Base-by-base conservation (phyloP, 495 filamentous ascomycete genomes). In the Penicillium antarcticum region DNA sequence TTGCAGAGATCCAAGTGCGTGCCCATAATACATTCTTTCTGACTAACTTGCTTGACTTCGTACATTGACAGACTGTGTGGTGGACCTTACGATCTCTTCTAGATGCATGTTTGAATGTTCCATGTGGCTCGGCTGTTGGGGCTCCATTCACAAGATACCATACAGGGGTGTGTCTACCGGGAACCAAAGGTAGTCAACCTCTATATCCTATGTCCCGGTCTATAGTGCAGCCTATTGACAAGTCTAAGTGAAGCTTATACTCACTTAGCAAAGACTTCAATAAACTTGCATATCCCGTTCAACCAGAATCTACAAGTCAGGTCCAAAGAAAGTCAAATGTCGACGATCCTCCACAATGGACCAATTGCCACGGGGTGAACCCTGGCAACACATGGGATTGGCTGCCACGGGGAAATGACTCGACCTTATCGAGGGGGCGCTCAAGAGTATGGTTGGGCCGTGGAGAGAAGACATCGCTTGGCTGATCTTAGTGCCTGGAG, bases 1-100 rank as follows among this genome's bases (percentile, higher is more conserved):
- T 56, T 66, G 60, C 62, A 66, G 62, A 60, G 52, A 55, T 36
- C 46, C 41, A 49, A 65, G 62, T 65, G 62, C 62, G 62, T 66
- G 62, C 44, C 54, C 57, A 52, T 52, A 54, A 41, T 47, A 21
- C 40, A 31, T 23, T 23, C 21, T 23, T 23, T 23, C 21, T 23
- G 2, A 23, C 21, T 23, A 23, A 23, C 21, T 5, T 23, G 21
- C 21, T 23, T 23, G 5, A 23, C 21, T 23, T 23, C 3, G 3
- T 23, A 5, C 21, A 23, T n/a, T n/a, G n/a, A n/a, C n/a, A n/a
- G n/a, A n/a, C n/a, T n/a, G n/a, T n/a, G n/a, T n/a, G n/a, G 40
- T 24, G 40, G 40, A 9, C 26, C 26, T 29, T 29, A 29, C 1
- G 2, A 29, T 6, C 26, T 29, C 9, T 29, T 29, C 26, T 29